phyloP scores from a whole-genome alignment of 768 basidiomycete species.

The Tricholoma hemisulphureum region DNA sequence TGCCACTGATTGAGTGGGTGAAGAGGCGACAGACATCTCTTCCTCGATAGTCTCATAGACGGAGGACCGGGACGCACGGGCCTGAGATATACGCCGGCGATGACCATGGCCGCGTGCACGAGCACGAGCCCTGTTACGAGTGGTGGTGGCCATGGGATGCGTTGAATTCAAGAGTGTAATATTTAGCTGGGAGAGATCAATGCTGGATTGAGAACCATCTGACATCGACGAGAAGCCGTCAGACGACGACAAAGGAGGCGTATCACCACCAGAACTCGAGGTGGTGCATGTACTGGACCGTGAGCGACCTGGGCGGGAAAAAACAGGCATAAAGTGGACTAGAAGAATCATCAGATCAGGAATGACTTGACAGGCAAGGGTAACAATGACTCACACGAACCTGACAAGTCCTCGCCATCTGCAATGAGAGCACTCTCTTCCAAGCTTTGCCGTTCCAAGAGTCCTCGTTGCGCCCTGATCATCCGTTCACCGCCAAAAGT shows the following conservation, averaged over 20 bases:
- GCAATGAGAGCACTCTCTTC: slow-evolving; percentile 66
- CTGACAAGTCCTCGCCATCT: slow-evolving; percentile 60
- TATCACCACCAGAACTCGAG: slow-evolving; percentile 63
- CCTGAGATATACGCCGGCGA: slow-evolving; percentile 65
- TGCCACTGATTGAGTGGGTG: slow-evolving; percentile 16
- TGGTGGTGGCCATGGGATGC: slow-evolving; percentile 44
- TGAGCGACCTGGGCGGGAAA: slow-evolving; percentile 60
- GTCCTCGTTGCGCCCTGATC: slow-evolving; percentile 60
- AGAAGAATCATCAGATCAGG: slow-evolving; percentile 15
- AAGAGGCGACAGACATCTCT: slow-evolving; percentile 44
- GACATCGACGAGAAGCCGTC: slow-evolving; percentile 64
- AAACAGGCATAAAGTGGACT: slow-evolving; percentile 54
- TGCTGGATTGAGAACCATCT: slow-evolving; percentile 74
- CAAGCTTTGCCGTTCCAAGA: slow-evolving; percentile 63
- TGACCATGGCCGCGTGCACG: slow-evolving; percentile 66
- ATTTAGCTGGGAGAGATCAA: slow-evolving; percentile 66
- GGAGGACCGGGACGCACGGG: slow-evolving; percentile 61
- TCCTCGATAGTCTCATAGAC: slow-evolving; percentile 83
- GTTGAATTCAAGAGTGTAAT: slow-evolving; percentile 53
- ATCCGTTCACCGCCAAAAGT: slow-evolving; percentile 69
- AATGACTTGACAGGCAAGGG: background rate
- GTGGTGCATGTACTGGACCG: slow-evolving; percentile 67
- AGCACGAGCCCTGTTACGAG: slow-evolving; percentile 44
- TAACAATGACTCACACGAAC: slow-evolving; percentile 45
- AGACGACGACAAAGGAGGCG: slow-evolving; percentile 66